Evolutionary conservation across 164 flowering plant species (phyloP), one percentile per base, ranked within the genome.

Genomic region (Piper longum): DNA sequence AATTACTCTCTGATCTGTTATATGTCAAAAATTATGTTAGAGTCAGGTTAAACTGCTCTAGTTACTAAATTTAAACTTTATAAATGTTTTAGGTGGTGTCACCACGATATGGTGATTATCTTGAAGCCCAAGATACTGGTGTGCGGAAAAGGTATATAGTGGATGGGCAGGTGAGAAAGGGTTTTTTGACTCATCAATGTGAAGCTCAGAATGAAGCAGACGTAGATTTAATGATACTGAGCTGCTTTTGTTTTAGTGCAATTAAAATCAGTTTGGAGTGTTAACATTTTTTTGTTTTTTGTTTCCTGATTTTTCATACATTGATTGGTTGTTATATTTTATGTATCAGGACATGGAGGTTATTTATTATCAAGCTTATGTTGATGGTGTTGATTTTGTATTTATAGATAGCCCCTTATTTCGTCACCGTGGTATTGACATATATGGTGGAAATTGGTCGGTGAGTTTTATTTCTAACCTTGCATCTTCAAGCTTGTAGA

Each of bases 361-460:
- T 61, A 45, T 60, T 48, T 93, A 81, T 73, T 83, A 66, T 69
- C 99, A 88, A 3, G 78, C 87, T 58, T 88, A 69, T 64, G 80
- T 88, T 43, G 99, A 93, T 73, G 96, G 95, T 43, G 99, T 93
- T 57, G 99, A 93, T 70, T 90, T 93, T 76, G 95, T 93, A 57
- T 93, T 93, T 65, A 77, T 93, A 51, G 95, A 90, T 9, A 66
- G 72, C 68, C 81, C 56, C 64, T 4, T 79, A 67, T 87, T 93
- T 71, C 88, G 79, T 36, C 72, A 89, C 65, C 65, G 76, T 9
- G 87, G 70, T 62, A 75, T 73, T 41, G 73, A 88, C 66, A 90
- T 93, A 63, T 93, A 90, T 73, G 91, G 91, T 66, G 99, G 99
- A 64, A 76, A 78, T 40, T 82, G 75, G 48, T 56, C 56, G 72